Evolutionary conservation across 2,329 filamentous ascomycete species (phyloP), one percentile per base, ranked within the genome.

Genomic region (Fusarium illudens): DNA sequence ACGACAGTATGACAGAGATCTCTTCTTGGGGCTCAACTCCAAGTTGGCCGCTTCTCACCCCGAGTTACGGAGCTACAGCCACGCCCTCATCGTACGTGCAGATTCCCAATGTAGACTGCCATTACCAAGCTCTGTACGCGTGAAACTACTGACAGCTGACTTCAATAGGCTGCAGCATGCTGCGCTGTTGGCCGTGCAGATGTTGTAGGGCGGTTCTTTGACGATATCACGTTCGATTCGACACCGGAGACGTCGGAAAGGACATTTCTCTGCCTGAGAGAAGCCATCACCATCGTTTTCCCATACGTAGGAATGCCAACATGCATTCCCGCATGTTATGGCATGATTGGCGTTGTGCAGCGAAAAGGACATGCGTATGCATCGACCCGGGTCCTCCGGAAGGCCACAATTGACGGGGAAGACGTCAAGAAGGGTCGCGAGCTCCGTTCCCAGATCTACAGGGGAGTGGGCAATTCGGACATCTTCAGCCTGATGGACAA

Each of bases 321-420:
- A 1, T 66, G 62, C 2, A 66, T 67, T 36, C 65, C 65, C 6
- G 65, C 65, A n/a, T 67, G 65, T 22, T 67, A 67, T 27, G 62
- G 65, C 29, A 67, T 67, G 65, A 60, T 67, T 67, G 65, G 65
- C 20, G 65, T 67, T 5, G 59, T 67, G 29, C 46, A 67, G 30
- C 55, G 65, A 3, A 67, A 67, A 48, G 65, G 65, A 6, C 6
- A 46, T 4, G 22, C 36, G 7, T 65, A 65, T 52, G 65, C 65
- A 20, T 66, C 58, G 8, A 66, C 58, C n/a, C 57, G 22, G 29
- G 52, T 63, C 22, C 34, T 67, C 3, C 55, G 65, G 13, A 65
- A 67, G 39, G 33, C 27, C 1, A 66, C 55, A 7, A 48, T 67
- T 25, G 52, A 67, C 27, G 65, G 60, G n/a, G 55, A 54, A 13